phyloP scores from a whole-genome alignment of 495 filamentous ascomycete species.

The Neurospora sp. region DNA sequence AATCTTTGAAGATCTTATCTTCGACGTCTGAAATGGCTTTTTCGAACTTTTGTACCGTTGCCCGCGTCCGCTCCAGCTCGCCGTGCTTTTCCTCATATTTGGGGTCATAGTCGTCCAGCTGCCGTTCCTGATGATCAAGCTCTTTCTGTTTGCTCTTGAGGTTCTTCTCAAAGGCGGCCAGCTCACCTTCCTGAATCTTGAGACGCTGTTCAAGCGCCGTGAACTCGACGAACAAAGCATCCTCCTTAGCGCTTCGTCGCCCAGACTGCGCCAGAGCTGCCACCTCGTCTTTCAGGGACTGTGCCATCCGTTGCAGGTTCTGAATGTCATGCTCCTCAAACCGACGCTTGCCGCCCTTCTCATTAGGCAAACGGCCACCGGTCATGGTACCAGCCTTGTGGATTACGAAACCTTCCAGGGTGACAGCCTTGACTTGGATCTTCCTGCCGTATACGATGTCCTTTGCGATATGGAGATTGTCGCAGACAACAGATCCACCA shows the following conservation, averaged over 20 bases:
- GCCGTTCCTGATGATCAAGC: slow-evolving; percentile 56
- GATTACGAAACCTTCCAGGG: slow-evolving; percentile 83
- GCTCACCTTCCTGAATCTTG: slow-evolving; percentile 59
- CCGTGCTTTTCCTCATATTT: slow-evolving; percentile 64
- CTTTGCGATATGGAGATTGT: slow-evolving; percentile 74
- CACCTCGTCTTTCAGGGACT: slow-evolving; percentile 65
- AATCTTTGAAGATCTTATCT: slow-evolving; percentile 77
- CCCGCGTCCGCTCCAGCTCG: slow-evolving; percentile 55
- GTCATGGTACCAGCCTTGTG: slow-evolving; percentile 98
- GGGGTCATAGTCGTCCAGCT: slow-evolving; percentile 64
- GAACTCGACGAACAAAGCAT: slow-evolving; percentile 69
- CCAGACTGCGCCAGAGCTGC: slow-evolving; percentile 64
- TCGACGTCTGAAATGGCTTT: slow-evolving; percentile 75
- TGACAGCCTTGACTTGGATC: slow-evolving; percentile 88
- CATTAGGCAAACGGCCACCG: slow-evolving; percentile 69
- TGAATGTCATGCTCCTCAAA: slow-evolving; percentile 88
- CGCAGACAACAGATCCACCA: slow-evolving; percentile 91
- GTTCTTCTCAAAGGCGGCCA: slow-evolving; percentile 75
- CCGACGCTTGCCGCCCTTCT: slow-evolving; percentile 61
- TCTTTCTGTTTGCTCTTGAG: slow-evolving; percentile 78
- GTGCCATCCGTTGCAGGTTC: slow-evolving; percentile 53
- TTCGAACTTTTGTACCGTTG: slow-evolving; percentile 56
- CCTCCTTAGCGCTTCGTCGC: slow-evolving; percentile 64
- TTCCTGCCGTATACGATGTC: slow-evolving; percentile 77
- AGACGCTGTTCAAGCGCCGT: slow-evolving; percentile 73